Base-by-base conservation (phyloP, 306 rosid genomes). In the Medicago lupulina region DNA sequence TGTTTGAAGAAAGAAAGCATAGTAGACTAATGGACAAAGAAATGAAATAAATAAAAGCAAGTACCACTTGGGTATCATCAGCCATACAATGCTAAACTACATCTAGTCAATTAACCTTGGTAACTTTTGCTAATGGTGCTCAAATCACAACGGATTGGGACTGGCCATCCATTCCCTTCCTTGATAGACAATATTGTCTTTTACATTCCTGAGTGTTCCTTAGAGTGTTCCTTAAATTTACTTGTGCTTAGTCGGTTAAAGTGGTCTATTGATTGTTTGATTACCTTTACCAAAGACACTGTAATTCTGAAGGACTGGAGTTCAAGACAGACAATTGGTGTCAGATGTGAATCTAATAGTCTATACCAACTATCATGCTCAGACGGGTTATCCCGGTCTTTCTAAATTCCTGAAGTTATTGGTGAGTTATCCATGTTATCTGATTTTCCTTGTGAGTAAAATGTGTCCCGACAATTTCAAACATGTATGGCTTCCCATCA, bases 41-140 rank as follows among this genome's bases (percentile, higher is more conserved):
- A 58, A 3, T 3, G 8, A 14, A 21, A 58, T 23, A 11, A 23
- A 58, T 13, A 58, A 50, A 58, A 57, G 3, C 63, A 57, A 12
- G 38, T 23, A 58, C 17, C 15, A 58, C 64, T 23, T 55, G 61
- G 28, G 61, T 6, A 55, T 55, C 61, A 55, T 18, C 61, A 54
- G 71, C 44, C 58, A 79, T 13, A 71, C 63, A 36, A 75, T 10
- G 80, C 76, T 50, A 55, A 74, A 53, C 65, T 25, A 25, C 8
- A 28, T 25, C 65, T 59, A 13, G 40, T 59, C 28, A 25, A 21
- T 59, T 59, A 23, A 6, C 16, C 38, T 12, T 12, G 3, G 39
- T 59, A 59, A 59, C 39, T 59, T 58, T 12, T 6, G 8, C 39
- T 25, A 59, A 59, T 59, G 25, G 31, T 4, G 13, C 61, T 19